Percentiles rank a stretch among this genome's conserved stretches.
These are phyloP conservation scores for Aspergillus taichungensis DNA, from an alignment of 495 filamentous ascomycete genomes.

Conservation along the genomic window DNA sequence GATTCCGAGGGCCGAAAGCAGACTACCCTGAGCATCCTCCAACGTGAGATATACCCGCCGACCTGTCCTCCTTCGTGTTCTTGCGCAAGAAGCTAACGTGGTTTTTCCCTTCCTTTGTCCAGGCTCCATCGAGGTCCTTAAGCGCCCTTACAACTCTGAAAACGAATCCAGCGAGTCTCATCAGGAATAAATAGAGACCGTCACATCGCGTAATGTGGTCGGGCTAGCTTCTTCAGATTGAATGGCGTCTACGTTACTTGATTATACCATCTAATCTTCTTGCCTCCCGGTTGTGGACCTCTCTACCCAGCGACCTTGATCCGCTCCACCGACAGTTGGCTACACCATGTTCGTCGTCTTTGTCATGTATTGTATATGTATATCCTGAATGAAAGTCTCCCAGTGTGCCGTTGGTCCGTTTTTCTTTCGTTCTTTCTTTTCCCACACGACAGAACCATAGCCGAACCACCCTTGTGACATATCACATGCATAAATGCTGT, in stretches of 20 bases:
- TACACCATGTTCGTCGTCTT: neutral
- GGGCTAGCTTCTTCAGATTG: constrained; percentile 6
- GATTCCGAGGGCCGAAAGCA: constrained; percentile 55
- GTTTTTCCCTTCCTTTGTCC: constrained; percentile 2
- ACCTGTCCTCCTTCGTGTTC: neutral
- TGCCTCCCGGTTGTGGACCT: too few species aligned
- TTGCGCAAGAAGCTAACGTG: neutral
- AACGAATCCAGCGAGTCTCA: constrained; percentile 6
- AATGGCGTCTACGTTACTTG: neutral
- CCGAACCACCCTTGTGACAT: too few species aligned
- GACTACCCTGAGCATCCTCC: constrained; percentile 52
- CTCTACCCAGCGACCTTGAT: too few species aligned
- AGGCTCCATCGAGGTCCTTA: constrained; percentile 56
- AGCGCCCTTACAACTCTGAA: constrained; percentile 22
- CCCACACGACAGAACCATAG: too few species aligned
- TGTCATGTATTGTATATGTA: constrained; percentile 2
- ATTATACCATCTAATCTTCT: too few species aligned
- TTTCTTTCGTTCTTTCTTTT: neutral
- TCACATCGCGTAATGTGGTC: too few species aligned
- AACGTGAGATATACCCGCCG: constrained; percentile 33
- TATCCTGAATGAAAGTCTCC: constrained; percentile 2
- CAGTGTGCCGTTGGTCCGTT: neutral
- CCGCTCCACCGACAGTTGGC: neutral
- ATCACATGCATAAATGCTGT: too few species aligned
- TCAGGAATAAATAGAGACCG: constrained; percentile 2